Percentiles rank a stretch among this genome's conserved stretches.
These are phyloP conservation scores for Dichomitus squalens DNA, from an alignment of 1,284 basidiomycete species.

Conservation along the genomic window DNA sequence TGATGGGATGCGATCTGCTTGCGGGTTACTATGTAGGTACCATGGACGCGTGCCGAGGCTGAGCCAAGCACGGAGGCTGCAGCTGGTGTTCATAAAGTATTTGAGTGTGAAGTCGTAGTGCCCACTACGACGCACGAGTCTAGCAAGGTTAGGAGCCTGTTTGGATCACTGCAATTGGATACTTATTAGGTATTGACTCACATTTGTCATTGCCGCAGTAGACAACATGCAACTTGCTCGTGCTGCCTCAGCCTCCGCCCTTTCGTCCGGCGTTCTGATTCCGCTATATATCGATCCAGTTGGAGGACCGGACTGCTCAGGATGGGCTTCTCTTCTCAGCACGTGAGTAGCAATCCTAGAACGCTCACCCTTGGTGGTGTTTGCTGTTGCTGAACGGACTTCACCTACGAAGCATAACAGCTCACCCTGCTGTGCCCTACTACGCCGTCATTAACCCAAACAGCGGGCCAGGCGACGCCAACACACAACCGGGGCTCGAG, in stretches of 20 bases:
- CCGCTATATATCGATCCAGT: slow-evolving; percentile 25
- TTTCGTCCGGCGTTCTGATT: slow-evolving; percentile 22
- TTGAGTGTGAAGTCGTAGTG: no score
- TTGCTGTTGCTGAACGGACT: background rate
- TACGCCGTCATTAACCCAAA: slow-evolving; percentile 38
- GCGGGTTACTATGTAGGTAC: no score
- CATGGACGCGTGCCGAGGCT: background rate
- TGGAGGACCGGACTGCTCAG: slow-evolving; percentile 15
- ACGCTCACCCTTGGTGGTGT: background rate
- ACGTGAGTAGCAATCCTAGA: slow-evolving; percentile 7
- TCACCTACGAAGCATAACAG: slow-evolving; percentile 28
- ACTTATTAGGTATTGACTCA: background rate
- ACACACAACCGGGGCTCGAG: slow-evolving; percentile 31
- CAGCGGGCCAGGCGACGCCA: slow-evolving; percentile 35
- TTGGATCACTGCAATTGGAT: background rate
- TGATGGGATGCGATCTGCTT: background rate
- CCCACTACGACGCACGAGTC: no score
- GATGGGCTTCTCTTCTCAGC: slow-evolving; percentile 18
- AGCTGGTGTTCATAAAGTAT: no score
- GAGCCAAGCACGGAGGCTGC: background rate
- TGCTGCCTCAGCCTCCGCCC: slow-evolving; percentile 11
- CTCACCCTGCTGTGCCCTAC: slow-evolving; percentile 35
- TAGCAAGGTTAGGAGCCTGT: background rate
- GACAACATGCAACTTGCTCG: background rate
- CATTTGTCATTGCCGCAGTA: background rate